Percentiles rank a stretch among this genome's conserved stretches.
Evolutionary conservation across 768 basidiomycete genomes (phyloP).

Genomic region (Pisolithus orientalis): DNA sequence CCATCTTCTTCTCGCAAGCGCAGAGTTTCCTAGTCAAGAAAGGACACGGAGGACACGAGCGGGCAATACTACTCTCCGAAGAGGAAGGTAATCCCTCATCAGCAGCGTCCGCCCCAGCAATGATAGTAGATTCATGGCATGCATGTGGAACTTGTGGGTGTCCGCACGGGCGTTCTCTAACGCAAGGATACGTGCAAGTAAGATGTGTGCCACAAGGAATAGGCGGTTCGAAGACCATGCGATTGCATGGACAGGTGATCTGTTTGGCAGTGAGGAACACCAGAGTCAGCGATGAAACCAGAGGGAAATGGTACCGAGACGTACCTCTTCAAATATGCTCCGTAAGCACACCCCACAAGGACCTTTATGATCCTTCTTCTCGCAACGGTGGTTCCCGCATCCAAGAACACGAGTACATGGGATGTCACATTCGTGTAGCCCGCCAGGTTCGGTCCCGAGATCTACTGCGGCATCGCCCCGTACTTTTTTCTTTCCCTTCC

Average conservation of each 20-base stretch:
- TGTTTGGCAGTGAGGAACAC: constrained; percentile 19
- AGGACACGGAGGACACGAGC: constrained; percentile 79
- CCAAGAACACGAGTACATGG: constrained; percentile 65
- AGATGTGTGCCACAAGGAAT: constrained; percentile 83
- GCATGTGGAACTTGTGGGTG: constrained; percentile 72
- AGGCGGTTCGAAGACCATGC: constrained; percentile 85
- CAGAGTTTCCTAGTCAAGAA: constrained; percentile 74
- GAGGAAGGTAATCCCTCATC: constrained; percentile 17
- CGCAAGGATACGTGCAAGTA: constrained; percentile 75
- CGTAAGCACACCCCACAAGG: constrained; percentile 77
- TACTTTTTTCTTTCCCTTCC: constrained; percentile 53
- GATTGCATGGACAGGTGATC: constrained; percentile 77
- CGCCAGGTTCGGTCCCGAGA: constrained; percentile 50
- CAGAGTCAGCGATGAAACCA: neutral
- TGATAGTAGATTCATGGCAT: constrained; percentile 67
- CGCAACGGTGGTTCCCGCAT: constrained; percentile 79
- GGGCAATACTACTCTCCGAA: neutral
- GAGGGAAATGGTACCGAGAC: constrained; percentile 8
- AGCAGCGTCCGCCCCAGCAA: constrained; percentile 20
- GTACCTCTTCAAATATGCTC: constrained; percentile 88
- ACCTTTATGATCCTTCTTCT: constrained; percentile 75
- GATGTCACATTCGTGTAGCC: constrained; percentile 80
- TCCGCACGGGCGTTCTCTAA: constrained; percentile 70
- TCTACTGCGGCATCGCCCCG: constrained; percentile 33
- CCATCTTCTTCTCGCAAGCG: constrained; percentile 80